Evolutionary conservation across 495 filamentous ascomycete species (phyloP), one percentile per base, ranked within the genome.

Genomic region (Platismatia glauca): DNA sequence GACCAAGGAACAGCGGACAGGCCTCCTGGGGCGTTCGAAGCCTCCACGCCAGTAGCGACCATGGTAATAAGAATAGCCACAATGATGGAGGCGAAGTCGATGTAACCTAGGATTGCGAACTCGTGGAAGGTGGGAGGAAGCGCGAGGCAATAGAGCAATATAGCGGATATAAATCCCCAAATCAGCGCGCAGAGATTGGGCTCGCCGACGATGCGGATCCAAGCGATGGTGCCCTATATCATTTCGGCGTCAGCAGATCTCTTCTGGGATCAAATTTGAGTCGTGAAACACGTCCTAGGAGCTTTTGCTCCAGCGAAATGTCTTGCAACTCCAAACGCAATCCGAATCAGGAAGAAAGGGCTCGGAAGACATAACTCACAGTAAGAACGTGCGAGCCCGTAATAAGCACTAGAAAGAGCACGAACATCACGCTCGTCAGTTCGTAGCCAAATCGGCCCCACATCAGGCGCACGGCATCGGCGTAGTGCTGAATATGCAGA

Each of bases 321-420:
- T n/a, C n/a, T n/a, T n/a, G n/a, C n/a, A n/a, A n/a, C n/a, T n/a
- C n/a, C n/a, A n/a, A n/a, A n/a, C n/a, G n/a, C n/a, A n/a, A n/a
- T n/a, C n/a, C n/a, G n/a, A n/a, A n/a, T n/a, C n/a, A n/a, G n/a
- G n/a, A n/a, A n/a, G n/a, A n/a, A n/a, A n/a, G n/a, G n/a, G n/a
- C n/a, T n/a, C n/a, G n/a, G n/a, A n/a, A n/a, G n/a, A n/a, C n/a
- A n/a, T n/a, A n/a, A n/a, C n/a, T n/a, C n/a, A n/a, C 87, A 0
- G 84, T 86, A 48, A 89, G 74, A 62, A 86, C 78, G 68, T 91
- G 88, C 3, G 85, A 86, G 46, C 79, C 87, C 61, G 85, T 84
- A 59, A 88, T 80, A 74, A 90, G 89, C 27, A 85, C 69, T 33
- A 89, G 77, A 65, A 88, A 81, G 46, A 86, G 66, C 24, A 79